Evolutionary conservation across 257 asterid genomes (phyloP).

Genomic region (Lycium ferocissimum): DNA sequence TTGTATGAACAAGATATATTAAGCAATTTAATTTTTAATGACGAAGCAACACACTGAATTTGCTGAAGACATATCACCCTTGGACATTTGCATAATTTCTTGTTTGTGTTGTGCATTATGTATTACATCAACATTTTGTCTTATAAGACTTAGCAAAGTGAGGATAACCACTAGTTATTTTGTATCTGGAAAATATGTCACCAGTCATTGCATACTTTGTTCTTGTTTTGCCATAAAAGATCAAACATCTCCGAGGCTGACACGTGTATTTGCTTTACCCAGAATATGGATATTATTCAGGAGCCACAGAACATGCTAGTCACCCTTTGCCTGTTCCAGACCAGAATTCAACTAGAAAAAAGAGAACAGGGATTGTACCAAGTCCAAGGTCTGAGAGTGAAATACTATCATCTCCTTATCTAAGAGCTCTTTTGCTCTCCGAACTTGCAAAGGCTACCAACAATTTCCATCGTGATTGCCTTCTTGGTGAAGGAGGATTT

Average conservation of each 20-base stretch:
- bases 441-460: conserved; percentile 46
- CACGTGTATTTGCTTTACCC: background rate
- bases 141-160: background rate
- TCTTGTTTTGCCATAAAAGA: background rate
- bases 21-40: background rate
- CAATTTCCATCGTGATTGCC: conserved; percentile 37
- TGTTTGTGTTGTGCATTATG: background rate
- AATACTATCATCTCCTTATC: conserved; percentile 45
- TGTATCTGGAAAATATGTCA: background rate
- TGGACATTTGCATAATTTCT: background rate
- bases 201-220: background rate
- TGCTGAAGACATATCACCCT: background rate
- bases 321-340: conserved; percentile 53
- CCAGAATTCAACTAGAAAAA: background rate
- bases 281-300: conserved; percentile 34
- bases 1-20: background rate
- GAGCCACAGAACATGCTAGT: conserved; percentile 28
- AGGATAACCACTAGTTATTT: background rate
- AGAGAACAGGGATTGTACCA: conserved; percentile 33
- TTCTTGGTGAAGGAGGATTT: conserved; percentile 57
- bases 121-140: background rate
- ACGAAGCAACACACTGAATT: background rate
- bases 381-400: conserved; percentile 41
- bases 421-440: conserved; percentile 44
- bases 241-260: background rate